phyloP scores from a whole-genome alignment of 2,329 filamentous ascomycete genomes.

The Fusarium veterinarium region DNA sequence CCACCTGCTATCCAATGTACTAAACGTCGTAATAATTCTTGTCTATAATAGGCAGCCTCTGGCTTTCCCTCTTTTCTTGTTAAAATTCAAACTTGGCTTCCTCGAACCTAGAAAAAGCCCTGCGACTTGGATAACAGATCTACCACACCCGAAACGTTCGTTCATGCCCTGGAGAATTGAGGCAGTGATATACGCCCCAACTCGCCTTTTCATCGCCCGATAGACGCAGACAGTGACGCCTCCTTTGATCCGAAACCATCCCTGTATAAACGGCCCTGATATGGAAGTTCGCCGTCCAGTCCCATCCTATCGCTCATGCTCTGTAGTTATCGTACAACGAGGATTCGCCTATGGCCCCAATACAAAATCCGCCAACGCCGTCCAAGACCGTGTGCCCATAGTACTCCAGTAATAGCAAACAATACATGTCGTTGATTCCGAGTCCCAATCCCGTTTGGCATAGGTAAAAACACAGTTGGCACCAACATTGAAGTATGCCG shows the following conservation, averaged over 20 bases:
- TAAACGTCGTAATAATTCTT: constrained; percentile 23
- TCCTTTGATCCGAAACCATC: constrained; percentile 26
- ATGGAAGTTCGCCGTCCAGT: not conserved
- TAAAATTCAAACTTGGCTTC: constrained; percentile 34
- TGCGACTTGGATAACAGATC: constrained; percentile 43
- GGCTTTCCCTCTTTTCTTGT: constrained; percentile 23
- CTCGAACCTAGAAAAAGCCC: constrained; percentile 31
- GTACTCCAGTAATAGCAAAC: constrained; percentile 44
- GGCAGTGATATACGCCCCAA: not conserved
- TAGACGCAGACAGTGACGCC: not conserved
- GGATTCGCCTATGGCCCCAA: constrained; percentile 41
- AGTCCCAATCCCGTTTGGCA: constrained; percentile 29
- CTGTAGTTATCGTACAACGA: constrained; percentile 48
- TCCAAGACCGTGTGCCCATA: constrained; percentile 43
- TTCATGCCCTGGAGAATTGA: constrained; percentile 25
- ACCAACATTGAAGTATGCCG: constrained; percentile 37
- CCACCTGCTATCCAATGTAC: not conserved
- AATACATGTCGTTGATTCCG: constrained; percentile 36
- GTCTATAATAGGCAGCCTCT: constrained; percentile 31
- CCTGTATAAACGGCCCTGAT: constrained; percentile 7
- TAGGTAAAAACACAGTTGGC: constrained; percentile 33
- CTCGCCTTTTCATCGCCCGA: constrained; percentile 9
- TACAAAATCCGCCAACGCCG: constrained; percentile 46
- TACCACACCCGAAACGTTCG: constrained; percentile 36
- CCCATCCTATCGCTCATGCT: constrained; percentile 38